Conservation (phyloP, 1,284 basidiomycete genomes). For the Gymnopus androsaceus region DNA sequence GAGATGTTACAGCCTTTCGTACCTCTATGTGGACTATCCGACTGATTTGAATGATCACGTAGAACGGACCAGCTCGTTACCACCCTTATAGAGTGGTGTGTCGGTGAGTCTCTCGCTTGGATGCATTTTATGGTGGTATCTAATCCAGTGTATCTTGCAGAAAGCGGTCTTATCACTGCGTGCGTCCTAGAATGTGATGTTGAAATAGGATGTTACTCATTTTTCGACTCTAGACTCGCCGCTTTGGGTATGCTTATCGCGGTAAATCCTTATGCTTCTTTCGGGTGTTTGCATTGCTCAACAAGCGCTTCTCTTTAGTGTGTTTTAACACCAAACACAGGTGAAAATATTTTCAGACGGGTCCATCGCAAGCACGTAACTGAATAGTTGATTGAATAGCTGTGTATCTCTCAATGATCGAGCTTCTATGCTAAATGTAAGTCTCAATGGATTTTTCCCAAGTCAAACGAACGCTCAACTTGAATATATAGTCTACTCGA, state of each 20-base stretch:
- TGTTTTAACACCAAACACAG: constrained; percentile 1
- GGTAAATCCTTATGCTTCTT: background rate
- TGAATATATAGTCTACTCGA: background rate
- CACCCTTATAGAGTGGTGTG: constrained; percentile 1
- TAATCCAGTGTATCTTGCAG: background rate
- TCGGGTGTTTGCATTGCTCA: background rate
- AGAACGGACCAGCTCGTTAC: constrained; percentile 3
- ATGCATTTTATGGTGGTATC: too few relatives aligned
- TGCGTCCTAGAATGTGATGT: background rate
- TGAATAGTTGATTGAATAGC: background rate
- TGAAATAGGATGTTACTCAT: background rate
- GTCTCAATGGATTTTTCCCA: background rate
- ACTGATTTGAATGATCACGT: background rate
- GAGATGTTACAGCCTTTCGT: background rate
- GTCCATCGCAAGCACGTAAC: background rate
- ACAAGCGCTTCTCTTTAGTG: background rate
- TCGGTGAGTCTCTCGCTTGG: background rate
- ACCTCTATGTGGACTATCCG: background rate
- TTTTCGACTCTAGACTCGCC: background rate
- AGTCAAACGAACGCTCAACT: background rate
- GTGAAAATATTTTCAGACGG: background rate
- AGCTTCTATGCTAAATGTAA: constrained; percentile 6
- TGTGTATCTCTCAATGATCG: constrained; percentile 2
- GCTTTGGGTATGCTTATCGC: background rate
- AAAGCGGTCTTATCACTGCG: background rate